These are phyloP conservation scores for Colletotrichum endophyticum DNA, from an alignment of 2,329 filamentous ascomycete species.

Conservation along the genomic window DNA sequence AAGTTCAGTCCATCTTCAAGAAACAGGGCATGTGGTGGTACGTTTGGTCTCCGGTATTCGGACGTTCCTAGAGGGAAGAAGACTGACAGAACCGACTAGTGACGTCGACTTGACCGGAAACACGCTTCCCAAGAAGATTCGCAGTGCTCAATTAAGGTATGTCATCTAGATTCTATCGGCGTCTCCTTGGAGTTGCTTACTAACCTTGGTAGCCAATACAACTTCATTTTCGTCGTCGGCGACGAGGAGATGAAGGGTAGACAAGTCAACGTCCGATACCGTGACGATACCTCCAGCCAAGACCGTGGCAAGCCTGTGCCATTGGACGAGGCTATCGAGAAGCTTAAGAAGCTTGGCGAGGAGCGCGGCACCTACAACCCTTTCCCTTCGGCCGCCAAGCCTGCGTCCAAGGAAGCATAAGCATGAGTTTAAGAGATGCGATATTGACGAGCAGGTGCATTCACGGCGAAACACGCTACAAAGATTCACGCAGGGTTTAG, in stretches of 20 bases:
- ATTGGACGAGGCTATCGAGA: conserved; percentile 61
- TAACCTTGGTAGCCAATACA: conserved; percentile 20
- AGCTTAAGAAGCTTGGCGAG: conserved; percentile 56
- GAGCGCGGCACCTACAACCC: conserved; percentile 46
- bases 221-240: conserved; percentile 55
- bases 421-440: neutral
- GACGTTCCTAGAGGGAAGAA: neutral
- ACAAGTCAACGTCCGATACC: conserved; percentile 68
- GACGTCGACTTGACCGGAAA: conserved; percentile 77
- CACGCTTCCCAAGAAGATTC: conserved; percentile 90
- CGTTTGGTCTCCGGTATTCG: neutral
- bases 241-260: conserved; percentile 65
- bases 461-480: neutral
- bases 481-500: neutral
- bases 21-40: conserved; percentile 68
- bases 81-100: neutral
- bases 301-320: conserved; percentile 64
- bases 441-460: neutral
- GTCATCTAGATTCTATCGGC: conserved; percentile 41
- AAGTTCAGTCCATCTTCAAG: conserved; percentile 73
- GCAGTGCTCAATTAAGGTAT: conserved; percentile 79
- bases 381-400: conserved; percentile 29
- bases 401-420: conserved; percentile 24
- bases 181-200: conserved; percentile 7
- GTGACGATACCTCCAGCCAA: conserved; percentile 67